phyloP scores from a whole-genome alignment of 2,329 filamentous ascomycete genomes.

The Hortaea sp. region DNA sequence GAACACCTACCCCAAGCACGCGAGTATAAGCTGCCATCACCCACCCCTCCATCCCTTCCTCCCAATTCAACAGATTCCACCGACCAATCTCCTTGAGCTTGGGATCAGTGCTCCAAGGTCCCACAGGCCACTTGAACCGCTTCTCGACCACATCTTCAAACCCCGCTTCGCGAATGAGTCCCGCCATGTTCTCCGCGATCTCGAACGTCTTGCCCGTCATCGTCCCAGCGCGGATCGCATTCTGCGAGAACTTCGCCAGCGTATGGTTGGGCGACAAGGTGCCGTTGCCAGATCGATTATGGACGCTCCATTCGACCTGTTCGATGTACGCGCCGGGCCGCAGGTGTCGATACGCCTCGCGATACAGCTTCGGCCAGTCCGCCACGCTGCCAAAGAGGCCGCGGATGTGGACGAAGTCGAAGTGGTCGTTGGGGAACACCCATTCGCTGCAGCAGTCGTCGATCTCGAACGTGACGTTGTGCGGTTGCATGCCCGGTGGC shows the following conservation, averaged over 20 bases:
- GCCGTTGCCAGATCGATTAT: conserved; percentile 19
- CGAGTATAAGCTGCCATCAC: conserved; percentile 31
- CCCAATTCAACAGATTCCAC: conserved; percentile 30
- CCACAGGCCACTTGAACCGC: conserved; percentile 33
- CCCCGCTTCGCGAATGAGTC: conserved; percentile 26
- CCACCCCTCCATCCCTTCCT: conserved; percentile 33
- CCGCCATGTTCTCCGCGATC: conserved; percentile 19
- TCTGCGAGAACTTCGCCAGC: conserved; percentile 17
- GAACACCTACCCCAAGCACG: conserved; percentile 19
- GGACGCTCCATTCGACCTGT: conserved; percentile 29
- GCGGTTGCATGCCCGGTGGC: conserved; percentile 19
- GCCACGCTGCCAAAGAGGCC: conserved; percentile 31
- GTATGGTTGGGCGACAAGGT: conserved; percentile 14
- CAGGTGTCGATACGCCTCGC: conserved; percentile 27
- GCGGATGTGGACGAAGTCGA: conserved; percentile 34
- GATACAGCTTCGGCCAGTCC: conserved; percentile 33
- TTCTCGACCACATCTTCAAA: conserved; percentile 37
- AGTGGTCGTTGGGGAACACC: conserved; percentile 29
- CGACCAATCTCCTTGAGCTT: conserved; percentile 30
- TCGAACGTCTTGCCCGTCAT: conserved; percentile 20
- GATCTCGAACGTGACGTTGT: conserved; percentile 36
- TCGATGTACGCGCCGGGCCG: conserved; percentile 34
- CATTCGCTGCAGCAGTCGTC: conserved; percentile 33
- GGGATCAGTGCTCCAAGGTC: conserved; percentile 30
- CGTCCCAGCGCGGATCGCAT: conserved; percentile 13